Evolutionary conservation across 257 asterid genomes (phyloP), one percentile per base, ranked within the genome.

Genomic region (Mentha longifolia): DNA sequence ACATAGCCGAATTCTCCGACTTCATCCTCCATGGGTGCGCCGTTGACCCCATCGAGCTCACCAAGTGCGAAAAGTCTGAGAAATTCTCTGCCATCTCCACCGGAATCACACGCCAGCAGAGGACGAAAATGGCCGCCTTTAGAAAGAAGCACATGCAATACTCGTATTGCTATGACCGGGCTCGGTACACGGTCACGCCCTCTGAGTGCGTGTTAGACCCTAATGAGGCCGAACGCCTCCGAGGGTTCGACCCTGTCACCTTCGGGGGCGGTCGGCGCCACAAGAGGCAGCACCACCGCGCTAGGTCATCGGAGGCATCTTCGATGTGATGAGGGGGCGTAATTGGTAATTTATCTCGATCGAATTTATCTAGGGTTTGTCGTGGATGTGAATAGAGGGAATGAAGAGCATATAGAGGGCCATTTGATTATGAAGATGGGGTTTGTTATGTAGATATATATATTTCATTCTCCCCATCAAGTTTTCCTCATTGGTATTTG

Each of bases 11-110:
- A 65, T 89, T 87, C 66, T 86, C 97, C 1, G 75, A 92, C 25
- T 79, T 92, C 13, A 72, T 91, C 76, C 96, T 92, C 78, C 96
- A 87, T 8, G 96, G 96, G 5, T 89, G 96, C 2, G 83, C 96
- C 0, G 80, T 86, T 3, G 88, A 87, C 78, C 96, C 96, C 6
- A 68, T 80, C 41, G 89, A 85, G 15, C 80, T 25, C 3, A 47
- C 94, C 72, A 75, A 75, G 20, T 83, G 96, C 15, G 85, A 83
- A 19, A 60, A 56, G 9, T 64, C 73, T 2, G 72, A 78, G 0
- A 56, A 64, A 9, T 42, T 60, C 17, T 60, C 81, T 62, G 56
- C 85, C 0, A 70, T 79, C 77, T 78, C 89, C 0, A 12, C 77
- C 3, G 78, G 77, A 17, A 83, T 87, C 73, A 72, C 89, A 7